Evolutionary conservation across 495 filamentous ascomycete genomes (phyloP).

Genomic region (Trichoderma reesei): DNA sequence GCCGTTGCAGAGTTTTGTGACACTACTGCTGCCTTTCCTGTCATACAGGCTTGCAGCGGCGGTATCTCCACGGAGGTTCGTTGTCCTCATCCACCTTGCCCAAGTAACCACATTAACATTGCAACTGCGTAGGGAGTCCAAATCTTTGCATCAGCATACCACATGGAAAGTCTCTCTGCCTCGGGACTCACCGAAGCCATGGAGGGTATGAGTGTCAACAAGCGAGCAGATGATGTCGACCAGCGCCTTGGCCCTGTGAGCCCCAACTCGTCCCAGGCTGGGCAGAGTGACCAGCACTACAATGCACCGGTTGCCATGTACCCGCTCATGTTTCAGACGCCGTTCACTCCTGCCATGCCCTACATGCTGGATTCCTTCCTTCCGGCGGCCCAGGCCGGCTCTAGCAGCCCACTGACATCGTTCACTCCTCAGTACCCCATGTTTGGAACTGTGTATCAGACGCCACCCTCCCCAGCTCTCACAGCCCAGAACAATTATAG

Average conservation of each 20-base stretch:
- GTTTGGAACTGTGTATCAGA: conserved; percentile 10
- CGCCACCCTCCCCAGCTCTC: conserved; percentile 5
- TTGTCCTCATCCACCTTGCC: not conserved
- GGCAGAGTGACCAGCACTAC: not conserved
- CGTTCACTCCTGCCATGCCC: conserved; percentile 8
- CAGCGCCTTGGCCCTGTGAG: not conserved
- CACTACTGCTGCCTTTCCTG: conserved; percentile 25
- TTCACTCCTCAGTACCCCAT: not conserved
- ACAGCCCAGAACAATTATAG: conserved; percentile 16
- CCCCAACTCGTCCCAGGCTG: not conserved
- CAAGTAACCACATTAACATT: not conserved
- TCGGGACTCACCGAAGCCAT: not conserved
- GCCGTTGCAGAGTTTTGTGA: conserved; percentile 50
- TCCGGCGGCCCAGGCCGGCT: conserved; percentile 20
- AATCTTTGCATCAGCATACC: conserved; percentile 1
- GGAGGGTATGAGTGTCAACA: not conserved
- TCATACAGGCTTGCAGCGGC: conserved; percentile 34
- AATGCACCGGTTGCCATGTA: not conserved
- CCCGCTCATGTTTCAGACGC: conserved; percentile 7
- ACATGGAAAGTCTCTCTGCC: not conserved
- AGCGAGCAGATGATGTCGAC: not conserved
- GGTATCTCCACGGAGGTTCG: conserved; percentile 38
- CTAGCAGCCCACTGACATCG: not conserved
- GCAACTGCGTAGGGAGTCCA: conserved; percentile 1
- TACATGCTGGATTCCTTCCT: conserved; percentile 30